phyloP scores from a whole-genome alignment of 106 monocot genomes.

The Platanthera guangdongensis region DNA sequence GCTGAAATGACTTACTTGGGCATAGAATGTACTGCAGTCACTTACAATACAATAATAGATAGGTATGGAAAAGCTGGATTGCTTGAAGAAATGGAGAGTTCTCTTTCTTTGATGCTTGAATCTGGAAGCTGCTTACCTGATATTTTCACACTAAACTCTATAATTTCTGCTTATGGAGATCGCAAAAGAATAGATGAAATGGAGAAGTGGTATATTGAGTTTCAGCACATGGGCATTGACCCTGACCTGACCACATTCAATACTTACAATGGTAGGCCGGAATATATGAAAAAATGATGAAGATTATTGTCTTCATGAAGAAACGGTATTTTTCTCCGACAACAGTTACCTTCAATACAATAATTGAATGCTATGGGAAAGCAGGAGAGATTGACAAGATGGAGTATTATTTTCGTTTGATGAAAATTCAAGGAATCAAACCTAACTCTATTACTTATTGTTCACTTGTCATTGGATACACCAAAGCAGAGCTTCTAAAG shows the following conservation, averaged over 20 bases:
- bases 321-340: slow-evolving; percentile 66
- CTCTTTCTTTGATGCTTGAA: slow-evolving; percentile 63
- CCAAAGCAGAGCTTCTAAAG: slow-evolving; percentile 46
- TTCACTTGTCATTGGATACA: slow-evolving; percentile 64
- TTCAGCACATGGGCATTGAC: slow-evolving; percentile 72
- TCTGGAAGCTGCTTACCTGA: slow-evolving; percentile 60
- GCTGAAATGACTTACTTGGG: slow-evolving; percentile 78
- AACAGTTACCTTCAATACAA: slow-evolving; percentile 57
- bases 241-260: slow-evolving; percentile 80
- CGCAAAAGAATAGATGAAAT: slow-evolving; percentile 46
- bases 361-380: slow-evolving; percentile 78
- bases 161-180: slow-evolving; percentile 69
- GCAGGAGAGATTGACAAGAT: slow-evolving; percentile 64
- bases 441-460: slow-evolving; percentile 88
- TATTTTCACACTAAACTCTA: slow-evolving; percentile 68
- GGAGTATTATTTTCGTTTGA: slow-evolving; percentile 67
- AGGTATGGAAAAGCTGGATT: slow-evolving; percentile 80
- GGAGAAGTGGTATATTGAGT: slow-evolving; percentile 78
- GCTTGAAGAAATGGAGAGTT: slow-evolving; percentile 69
- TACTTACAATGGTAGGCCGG: slow-evolving; percentile 59
- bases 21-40: slow-evolving; percentile 51
- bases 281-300: slow-evolving; percentile 51
- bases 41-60: slow-evolving; percentile 77
- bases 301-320: slow-evolving; percentile 67
- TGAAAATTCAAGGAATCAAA: slow-evolving; percentile 82